Base-by-base conservation (phyloP, 2,329 filamentous ascomycete species). In the Trichophyton verrucosum region DNA sequence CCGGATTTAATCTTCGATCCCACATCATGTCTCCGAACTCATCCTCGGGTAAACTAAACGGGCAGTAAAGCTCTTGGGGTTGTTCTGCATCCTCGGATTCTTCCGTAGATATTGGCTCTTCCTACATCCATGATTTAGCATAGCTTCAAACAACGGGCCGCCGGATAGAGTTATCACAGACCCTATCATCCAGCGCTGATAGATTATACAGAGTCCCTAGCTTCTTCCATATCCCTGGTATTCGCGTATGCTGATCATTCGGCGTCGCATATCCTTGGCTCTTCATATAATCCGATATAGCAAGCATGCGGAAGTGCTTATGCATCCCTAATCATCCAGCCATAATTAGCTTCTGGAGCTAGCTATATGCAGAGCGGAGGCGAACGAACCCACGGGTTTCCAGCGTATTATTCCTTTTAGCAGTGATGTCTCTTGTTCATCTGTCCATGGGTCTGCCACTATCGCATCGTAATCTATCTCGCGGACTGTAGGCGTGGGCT, bases 381-480 rank as follows among this genome's bases (percentile, higher is more conserved):
- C 40, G 58, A 62, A 73, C 74, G 66, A 71, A 89, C 91, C 92
- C 46, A 92, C 92, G n/a, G 94, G 94, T 72, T 99, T 99, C 87
- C 89, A 96, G 70, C 86, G 83, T 65, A 97, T 91, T 66, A 97
- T 87, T 59, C 86, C 90, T 72, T 96, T 96, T 76, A 96, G 90
- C 0, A 99, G 80, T 46, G 90, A 91, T 0, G 89, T 91, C 66
- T 95, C 87, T 74, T 99, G 94, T 70, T 96, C 92, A 69, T 96
- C 91, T 3, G 91, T 96, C 94, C 94, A 99, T 27, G 86, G 83
- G 65, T 92, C 89, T 61, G 84, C 82, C 57, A 82, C 73, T 3
- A 79, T 69, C 15, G 61, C 58, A 63, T 84, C 76, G 62, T 76
- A 74, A 17, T 72, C 71, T n/a, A 73, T 68, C 63, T 76, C 71